phyloP scores from a whole-genome alignment of 305 asterid genomes.

The Solanum chacoense region DNA sequence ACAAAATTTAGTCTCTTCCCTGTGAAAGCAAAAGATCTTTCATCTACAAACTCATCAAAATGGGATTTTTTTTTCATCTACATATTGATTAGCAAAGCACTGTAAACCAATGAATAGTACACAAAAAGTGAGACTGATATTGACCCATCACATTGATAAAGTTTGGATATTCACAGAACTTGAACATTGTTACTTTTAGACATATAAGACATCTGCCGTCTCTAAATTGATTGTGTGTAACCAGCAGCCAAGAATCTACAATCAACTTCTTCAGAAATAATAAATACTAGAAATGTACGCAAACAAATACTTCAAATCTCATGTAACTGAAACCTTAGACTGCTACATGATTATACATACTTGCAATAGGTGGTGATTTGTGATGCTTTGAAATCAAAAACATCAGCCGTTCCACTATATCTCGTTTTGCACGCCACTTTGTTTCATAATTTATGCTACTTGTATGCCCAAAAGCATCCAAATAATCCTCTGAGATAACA shows the following conservation, averaged over 20 bases:
- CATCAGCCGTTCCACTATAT: background rate
- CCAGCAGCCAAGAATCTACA: background rate
- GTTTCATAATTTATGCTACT: background rate
- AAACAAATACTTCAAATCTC: background rate
- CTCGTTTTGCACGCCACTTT: background rate
- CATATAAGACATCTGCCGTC: background rate
- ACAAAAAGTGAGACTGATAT: background rate
- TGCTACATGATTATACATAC: background rate
- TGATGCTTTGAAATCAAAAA: background rate
- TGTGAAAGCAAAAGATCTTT: background rate
- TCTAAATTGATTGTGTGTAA: background rate
- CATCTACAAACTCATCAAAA: background rate
- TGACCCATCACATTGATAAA: background rate
- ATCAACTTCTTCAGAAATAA: background rate
- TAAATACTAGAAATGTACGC: background rate
- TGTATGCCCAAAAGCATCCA: background rate
- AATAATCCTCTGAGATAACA: slow-evolving; percentile 21
- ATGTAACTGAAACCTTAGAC: background rate
- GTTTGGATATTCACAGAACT: background rate
- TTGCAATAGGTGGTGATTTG: background rate
- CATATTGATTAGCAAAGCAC: background rate
- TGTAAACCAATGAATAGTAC: background rate
- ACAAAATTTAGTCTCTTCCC: background rate
- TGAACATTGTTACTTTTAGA: background rate
- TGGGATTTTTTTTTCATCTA: background rate